Evolutionary conservation across 129 eudicot genomes (phyloP).

Genomic region (Gnaphalium uliginosum): DNA sequence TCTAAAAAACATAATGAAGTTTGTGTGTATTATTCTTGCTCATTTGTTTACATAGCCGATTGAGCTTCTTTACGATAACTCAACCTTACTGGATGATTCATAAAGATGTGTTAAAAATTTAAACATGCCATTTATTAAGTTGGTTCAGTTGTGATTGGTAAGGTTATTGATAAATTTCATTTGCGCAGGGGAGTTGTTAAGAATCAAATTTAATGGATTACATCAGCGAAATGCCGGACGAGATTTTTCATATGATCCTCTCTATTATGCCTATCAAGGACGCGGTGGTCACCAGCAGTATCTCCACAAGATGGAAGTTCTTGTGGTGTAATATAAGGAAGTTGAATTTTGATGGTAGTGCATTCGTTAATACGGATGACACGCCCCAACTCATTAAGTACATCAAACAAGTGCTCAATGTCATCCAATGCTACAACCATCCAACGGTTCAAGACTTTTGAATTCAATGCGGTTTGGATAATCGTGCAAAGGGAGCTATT

Average conservation of each 20-base stretch:
- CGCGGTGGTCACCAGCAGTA: conserved; percentile 36
- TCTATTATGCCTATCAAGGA: conserved; percentile 41
- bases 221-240: conserved; percentile 39
- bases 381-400: background rate
- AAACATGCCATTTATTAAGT: no score
- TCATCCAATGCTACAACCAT: conserved; percentile 24
- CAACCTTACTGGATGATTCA: no score
- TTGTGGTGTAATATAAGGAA: conserved; percentile 31
- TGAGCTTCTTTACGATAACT: no score
- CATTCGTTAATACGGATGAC: conserved; percentile 15
- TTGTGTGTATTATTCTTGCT: no score
- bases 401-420: conserved; percentile 35
- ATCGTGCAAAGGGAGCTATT: background rate
- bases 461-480: background rate
- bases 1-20: no score
- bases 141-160: no score
- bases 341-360: conserved; percentile 30
- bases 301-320: conserved; percentile 34
- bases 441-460: background rate
- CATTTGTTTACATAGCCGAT: no score
- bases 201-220: conserved; percentile 11
- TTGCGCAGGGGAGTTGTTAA: background rate
- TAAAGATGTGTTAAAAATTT: no score
- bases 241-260: conserved; percentile 36
- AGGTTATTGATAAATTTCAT: no score